Evolutionary conservation across 176 grass and related monocot species (phyloP), one percentile per base, ranked within the genome.

Genomic region (Aegilops longissima): DNA sequence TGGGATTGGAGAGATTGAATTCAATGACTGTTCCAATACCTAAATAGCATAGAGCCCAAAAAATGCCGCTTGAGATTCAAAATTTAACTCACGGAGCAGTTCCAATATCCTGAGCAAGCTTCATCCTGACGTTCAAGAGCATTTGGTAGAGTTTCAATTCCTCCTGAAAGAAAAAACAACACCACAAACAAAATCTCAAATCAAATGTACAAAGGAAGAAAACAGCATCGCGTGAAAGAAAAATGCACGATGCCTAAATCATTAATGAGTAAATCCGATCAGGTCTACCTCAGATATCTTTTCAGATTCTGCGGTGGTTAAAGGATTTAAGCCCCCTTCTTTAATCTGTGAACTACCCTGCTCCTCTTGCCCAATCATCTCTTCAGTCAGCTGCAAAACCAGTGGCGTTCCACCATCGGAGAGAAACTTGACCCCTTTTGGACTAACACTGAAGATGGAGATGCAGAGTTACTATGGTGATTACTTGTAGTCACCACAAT

Each of bases 341-440:
- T 94, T 93, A 79, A 73, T 56, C 49, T 92, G 91, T 7, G 66
- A 88, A 89, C 79, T 66, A 82, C 87, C 88, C 84, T 84, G 81
- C 29, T 83, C 86, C 87, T 95, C 93, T 88, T 88, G 88, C 81
- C 94, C 92, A 89, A 87, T 89, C 96, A 96, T 96, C 90, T 96
- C 96, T 66, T 61, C 82, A 79, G 91, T 94, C 25, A 94, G 84
- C 84, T 91, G 86, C 84, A 98, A 91, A 79, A 98, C 61, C 72
- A 96, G 81, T 45, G 91, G 84, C 10, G 87, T 82, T 84, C 93
- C 91, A 80, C 86, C 61, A 83, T 47, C 80, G 74, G 66, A 86
- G 87, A 98, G 88, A 90, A 98, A 96, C 78, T 94, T 86, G 68
- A 56, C 42, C 33, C 93, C 93, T 81, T 90, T 90, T 69, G 86